Conservation (phyloP, 169 alveolate genomes). For the Plasmodium malariae region DNA sequence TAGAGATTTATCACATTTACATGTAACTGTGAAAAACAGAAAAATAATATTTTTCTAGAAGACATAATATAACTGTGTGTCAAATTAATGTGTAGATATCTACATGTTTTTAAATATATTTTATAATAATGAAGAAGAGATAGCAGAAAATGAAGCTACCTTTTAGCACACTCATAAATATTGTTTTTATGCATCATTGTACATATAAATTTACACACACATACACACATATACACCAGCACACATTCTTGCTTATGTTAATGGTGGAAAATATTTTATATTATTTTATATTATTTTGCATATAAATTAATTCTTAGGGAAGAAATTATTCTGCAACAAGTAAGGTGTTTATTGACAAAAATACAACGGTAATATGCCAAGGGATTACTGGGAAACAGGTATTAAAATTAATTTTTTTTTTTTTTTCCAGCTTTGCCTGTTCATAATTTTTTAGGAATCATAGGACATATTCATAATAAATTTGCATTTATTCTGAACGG, state of each 20-base stretch:
- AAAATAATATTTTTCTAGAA: too few relatives aligned
- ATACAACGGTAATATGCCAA: conserved; percentile 93
- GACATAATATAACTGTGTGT: too few relatives aligned
- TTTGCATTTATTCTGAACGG: too few relatives aligned
- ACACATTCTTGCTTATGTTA: not conserved
- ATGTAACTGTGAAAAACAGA: too few relatives aligned
- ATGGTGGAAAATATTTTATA: not conserved
- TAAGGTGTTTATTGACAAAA: conserved; percentile 91
- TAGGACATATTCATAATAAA: conserved; percentile 27
- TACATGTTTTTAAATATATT: too few relatives aligned
- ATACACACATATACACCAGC: not conserved
- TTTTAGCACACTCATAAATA: not conserved
- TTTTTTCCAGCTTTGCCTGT: not conserved
- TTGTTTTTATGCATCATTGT: not conserved
- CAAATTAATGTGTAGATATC: too few relatives aligned
- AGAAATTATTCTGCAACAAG: conserved; percentile 82
- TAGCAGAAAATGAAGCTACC: not conserved
- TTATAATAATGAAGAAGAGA: not conserved
- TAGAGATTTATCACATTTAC: too few relatives aligned
- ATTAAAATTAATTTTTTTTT: conserved; percentile 46
- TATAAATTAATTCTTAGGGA: conserved; percentile 26
- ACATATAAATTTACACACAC: not conserved
- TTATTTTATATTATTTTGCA: not conserved
- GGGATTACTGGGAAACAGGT: conserved; percentile 96
- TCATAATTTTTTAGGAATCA: conserved; percentile 17